Base-by-base conservation (phyloP, 2,329 filamentous ascomycete genomes). In the Diaporthe ampelina region DNA sequence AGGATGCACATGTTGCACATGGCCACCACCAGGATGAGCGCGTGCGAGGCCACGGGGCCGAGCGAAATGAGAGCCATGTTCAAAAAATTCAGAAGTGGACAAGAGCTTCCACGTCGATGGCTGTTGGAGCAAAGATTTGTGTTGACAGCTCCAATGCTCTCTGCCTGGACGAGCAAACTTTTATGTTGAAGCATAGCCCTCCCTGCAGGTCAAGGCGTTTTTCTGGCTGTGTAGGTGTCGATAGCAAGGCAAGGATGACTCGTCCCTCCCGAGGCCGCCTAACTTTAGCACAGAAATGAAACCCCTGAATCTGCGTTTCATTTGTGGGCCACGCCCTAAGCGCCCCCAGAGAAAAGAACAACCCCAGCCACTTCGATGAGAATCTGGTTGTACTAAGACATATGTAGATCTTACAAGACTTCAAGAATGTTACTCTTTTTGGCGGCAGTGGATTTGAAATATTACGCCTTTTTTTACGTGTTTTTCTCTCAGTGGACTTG, bases 1-100 rank as follows among this genome's bases (percentile, higher is more conserved):
- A 61, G 11, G 57, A 61, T 61, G n/a, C 57, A 61, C 10, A 61
- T 61, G 8, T 61, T 61, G 57, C 35, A 61, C 57, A 61, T 61
- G 57, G 57, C 57, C 57, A 61, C 57, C 57, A 43, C 57, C 57
- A 61, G 21, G 35, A 61, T 61, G 35, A 61, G 57, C 37, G 37
- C 57, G 17, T 61, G 57, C 7, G 57, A 61, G 3, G 35, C 35
- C 57, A 61, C n/a, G 43, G 57, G 57, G 35, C 57, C 57, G n/a
- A 61, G 35, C 13, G 57, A 26, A 19, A 43, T 24, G 15, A 61
- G 4, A 26, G 57, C 35, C 57, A 61, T 61, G 57, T 43, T 61
- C 35, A 17, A 61, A n/a, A 4, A 17, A 9, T 11, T 5, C 6
- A 11, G 57, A n/a, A 15, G n/a, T 13, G 11, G 19, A 4, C 4